phyloP scores from a whole-genome alignment of 2,329 filamentous ascomycete species.

The Chaetomium globosum region DNA sequence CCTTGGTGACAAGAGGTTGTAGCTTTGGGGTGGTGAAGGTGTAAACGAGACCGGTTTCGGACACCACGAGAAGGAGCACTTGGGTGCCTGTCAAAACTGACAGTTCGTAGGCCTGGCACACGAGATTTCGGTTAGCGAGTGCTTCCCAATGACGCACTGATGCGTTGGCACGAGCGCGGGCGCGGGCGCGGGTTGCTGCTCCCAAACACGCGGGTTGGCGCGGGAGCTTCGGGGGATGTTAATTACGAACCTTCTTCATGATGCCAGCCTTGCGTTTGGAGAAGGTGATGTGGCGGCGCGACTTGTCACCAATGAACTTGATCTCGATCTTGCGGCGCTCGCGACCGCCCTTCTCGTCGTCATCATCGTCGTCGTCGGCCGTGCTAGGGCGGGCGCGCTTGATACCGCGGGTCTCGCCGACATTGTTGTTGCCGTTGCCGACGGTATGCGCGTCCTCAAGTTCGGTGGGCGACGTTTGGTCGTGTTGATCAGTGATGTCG shows the following conservation, averaged over 20 bases:
- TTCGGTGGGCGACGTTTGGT: slow-evolving; percentile 73
- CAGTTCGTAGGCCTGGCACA: slow-evolving; percentile 82
- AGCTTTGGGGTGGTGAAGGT: slow-evolving; percentile 98
- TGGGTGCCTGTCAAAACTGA: slow-evolving; percentile 97
- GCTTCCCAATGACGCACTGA: background rate
- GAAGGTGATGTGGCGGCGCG: slow-evolving; percentile 98
- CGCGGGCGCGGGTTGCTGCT: slow-evolving; percentile 27
- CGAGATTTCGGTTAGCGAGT: slow-evolving; percentile 31
- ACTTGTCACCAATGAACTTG: slow-evolving; percentile 99
- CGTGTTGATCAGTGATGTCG: slow-evolving; percentile 78
- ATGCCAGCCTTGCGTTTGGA: slow-evolving; percentile 99
- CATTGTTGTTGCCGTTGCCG: slow-evolving; percentile 71
- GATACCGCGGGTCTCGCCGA: slow-evolving; percentile 74
- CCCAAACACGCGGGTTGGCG: slow-evolving; percentile 7
- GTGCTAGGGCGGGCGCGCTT: slow-evolving; percentile 84
- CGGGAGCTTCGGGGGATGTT: slow-evolving; percentile 5
- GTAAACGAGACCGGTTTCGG: slow-evolving; percentile 95
- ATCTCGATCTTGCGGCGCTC: slow-evolving; percentile 99
- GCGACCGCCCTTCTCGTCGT: slow-evolving; percentile 95
- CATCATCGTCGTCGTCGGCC: slow-evolving; percentile 93
- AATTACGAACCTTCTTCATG: slow-evolving; percentile 92
- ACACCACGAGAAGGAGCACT: slow-evolving; percentile 93
- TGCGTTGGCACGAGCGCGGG: background rate
- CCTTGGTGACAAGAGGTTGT: slow-evolving; percentile 95
- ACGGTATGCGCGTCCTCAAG: slow-evolving; percentile 71